Base-by-base conservation (phyloP, 495 filamentous ascomycete species). In the Amniculicola lignicola region DNA sequence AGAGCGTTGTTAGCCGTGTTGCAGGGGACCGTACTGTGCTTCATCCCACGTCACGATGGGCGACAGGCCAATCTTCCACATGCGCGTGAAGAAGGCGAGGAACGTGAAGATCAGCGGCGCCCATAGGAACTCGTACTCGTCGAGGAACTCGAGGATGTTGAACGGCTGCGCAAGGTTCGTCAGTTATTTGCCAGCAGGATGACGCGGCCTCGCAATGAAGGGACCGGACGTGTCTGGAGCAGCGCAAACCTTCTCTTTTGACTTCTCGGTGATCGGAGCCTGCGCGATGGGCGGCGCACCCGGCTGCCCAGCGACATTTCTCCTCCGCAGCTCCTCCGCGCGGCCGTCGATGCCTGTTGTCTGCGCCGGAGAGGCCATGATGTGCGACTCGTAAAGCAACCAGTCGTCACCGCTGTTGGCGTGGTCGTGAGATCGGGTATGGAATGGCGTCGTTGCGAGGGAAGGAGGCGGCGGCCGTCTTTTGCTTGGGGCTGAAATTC, bases 1-100 rank as follows among this genome's bases (percentile, higher is more conserved):
- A 22, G n/a, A 44, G 31, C 18, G 12, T 15, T 28, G 21, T 16
- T 52, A 24, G 23, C 23, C 18, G 28, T 53, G 35, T 36, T 27
- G 36, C 24, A 38, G 35, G 19, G 40, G 16, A 53, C 31, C 41
- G 53, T 83, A 95, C 89, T 96, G 90, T 51, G 90, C 90, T 80
- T 96, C 90, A 73, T 98, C 93, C 93, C 93, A 98, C 28, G 93
- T 98, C 28, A 98, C 93, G 66, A 98, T 96, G 56, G 87, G 81
- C 45, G 93, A 97, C 52, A 91, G 78, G 46, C 93, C 93, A 70
- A 98, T 97, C 73, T 87, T 94, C 72, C 88, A 97, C 74, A 96
- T 77, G 54, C 93, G 84, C 43, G 94, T 98, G 76, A 96, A 96
- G 75, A 96, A 85, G 41, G 94, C 83, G 25, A 96, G 74, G 33